Evolutionary conservation across 139 green algal species (phyloP).

Genomic region (Nannochloris sp.): DNA sequence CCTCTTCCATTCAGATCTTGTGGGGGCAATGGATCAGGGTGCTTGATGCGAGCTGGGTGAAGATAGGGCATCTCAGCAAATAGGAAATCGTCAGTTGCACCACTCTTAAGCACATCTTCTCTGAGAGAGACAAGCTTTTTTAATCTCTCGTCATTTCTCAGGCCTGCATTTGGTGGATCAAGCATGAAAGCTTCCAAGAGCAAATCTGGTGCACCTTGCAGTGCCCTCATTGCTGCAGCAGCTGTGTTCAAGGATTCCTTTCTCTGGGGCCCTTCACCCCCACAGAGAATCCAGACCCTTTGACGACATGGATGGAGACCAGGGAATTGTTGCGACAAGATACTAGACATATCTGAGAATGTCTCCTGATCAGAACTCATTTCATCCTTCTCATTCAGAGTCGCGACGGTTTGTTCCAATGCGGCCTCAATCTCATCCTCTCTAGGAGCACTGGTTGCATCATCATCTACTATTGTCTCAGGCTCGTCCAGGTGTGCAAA

Average conservation of each 20-base stretch:
- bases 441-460: not conserved
- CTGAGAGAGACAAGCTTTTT: not conserved
- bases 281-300: conserved; percentile 27
- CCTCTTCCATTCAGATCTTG: not conserved
- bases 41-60: conserved; percentile 11
- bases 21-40: not conserved
- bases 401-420: not conserved
- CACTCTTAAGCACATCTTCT: conserved; percentile 7
- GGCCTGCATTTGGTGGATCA: conserved; percentile 4
- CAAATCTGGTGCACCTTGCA: conserved; percentile 17
- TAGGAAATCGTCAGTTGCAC: conserved; percentile 7
- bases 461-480: not conserved
- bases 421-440: not conserved
- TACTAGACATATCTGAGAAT: not conserved
- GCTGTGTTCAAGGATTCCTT: conserved; percentile 14
- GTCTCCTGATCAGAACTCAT: not conserved
- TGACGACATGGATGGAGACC: conserved; percentile 10
- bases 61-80: conserved; percentile 1
- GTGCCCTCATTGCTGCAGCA: not conserved
- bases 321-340: not conserved
- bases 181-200: conserved; percentile 20
- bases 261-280: conserved; percentile 22
- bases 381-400: not conserved
- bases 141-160: not conserved
- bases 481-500: not conserved